Base-by-base conservation (phyloP, 306 rosid genomes). In the Vigna angularis region DNA sequence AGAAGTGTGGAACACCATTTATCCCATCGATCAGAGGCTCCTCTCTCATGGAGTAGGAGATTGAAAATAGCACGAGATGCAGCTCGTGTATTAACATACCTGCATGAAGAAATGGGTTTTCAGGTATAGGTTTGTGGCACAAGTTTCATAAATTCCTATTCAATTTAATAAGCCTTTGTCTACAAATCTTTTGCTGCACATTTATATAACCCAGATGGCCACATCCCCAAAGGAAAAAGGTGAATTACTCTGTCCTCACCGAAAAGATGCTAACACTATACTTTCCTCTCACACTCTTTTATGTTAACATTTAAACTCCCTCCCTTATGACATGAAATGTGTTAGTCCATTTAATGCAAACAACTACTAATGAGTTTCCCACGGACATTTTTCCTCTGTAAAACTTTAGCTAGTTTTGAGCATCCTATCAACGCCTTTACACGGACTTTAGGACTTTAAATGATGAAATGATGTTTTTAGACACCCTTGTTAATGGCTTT, bases 71-170 rank as follows among this genome's bases (percentile, higher is more conserved):
- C 99, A 36, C 93, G 78, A 74, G 96, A 96, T 78, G 91, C 99
- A 64, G 99, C 99, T 84, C 91, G 98, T 7, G 99, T 98, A 48
- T 87, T 96, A 71, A 83, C 94, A 66, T 93, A 91, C 77, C 86
- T 96, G 55, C 99, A 96, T 18, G 99, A 96, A 75, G 91, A 87
- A 74, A 93, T 96, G 96, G 93, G 85, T 67, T 89, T 96, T 87
- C 99, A 93, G 98, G 99, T 96, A 83, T 40, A 61, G 47, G 80
- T 90, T 87, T 83, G 73, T 44, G 51, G 34, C 78, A 57, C 24
- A 55, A 47, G n/a, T 32, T 57, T 32, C 49, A 24, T 16, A 55
- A 45, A 55, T 44, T 62, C 74, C 38, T 65, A 26, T 81, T 70
- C 51, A 48, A 13, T 65, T 44, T 36, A 71, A 11, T 69, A 65